Percentiles rank a stretch among this genome's conserved stretches.
These are phyloP conservation scores for Lasiodiplodia theobromae DNA, from an alignment of 2,329 filamentous ascomycete genomes.

Conservation along the genomic window DNA sequence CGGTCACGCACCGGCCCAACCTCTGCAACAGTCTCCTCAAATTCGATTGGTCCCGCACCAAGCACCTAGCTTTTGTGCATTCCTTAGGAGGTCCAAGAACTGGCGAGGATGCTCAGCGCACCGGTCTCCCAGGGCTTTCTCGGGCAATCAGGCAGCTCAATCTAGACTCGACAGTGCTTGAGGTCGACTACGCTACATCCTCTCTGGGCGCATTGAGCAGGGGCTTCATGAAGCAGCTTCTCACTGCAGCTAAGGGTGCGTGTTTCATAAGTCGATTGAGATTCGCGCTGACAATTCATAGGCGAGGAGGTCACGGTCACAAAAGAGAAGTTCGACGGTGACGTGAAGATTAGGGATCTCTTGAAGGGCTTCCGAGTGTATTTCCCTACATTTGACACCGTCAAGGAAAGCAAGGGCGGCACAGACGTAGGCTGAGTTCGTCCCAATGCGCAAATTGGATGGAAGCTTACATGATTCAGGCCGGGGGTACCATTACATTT, in stretches of 20 bases:
- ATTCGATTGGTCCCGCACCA: conserved; percentile 83
- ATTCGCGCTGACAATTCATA: not conserved
- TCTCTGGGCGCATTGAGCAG: conserved; percentile 80
- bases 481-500: conserved; percentile 83
- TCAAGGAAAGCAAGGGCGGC: conserved; percentile 37
- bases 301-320: conserved; percentile 10
- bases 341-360: conserved; percentile 42
- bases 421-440: conserved; percentile 34
- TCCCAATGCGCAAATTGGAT: not conserved
- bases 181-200: conserved; percentile 79
- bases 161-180: conserved; percentile 53
- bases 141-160: conserved; percentile 60
- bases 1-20: conserved; percentile 68
- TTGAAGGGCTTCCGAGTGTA: conserved; percentile 71
- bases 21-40: conserved; percentile 72
- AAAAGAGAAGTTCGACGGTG: conserved; percentile 35
- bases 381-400: conserved; percentile 77
- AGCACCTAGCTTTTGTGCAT: conserved; percentile 79
- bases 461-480: not conserved
- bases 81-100: conserved; percentile 69
- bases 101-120: conserved; percentile 53
- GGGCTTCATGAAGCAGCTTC: conserved; percentile 67
- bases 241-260: conserved; percentile 59
- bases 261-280: not conserved
- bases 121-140: conserved; percentile 78